Evolutionary conservation across 2,329 filamentous ascomycete genomes (phyloP), one percentile per base, ranked within the genome.

Genomic region (Podosphaera xanthii): DNA sequence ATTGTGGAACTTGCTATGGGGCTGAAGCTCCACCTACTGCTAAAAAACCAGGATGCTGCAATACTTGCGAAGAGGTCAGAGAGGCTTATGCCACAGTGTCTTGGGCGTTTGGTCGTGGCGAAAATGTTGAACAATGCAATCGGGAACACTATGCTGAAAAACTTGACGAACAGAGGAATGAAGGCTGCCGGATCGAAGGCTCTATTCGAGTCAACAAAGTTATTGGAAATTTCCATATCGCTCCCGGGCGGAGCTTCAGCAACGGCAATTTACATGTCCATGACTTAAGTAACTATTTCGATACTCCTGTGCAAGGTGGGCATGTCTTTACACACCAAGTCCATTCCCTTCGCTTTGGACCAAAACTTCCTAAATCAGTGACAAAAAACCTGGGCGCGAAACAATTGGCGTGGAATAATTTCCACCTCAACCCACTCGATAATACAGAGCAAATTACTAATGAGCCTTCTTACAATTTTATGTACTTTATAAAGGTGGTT

Each of bases 401-500:
- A 67, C 70, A 71, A 8, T 75, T 73, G 68, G 77, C 75, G 61
- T 95, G 87, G 87, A 88, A 86, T 9, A 90, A 88, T 71, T 87
- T 95, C 72, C 89, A 97, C 71, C 72, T 87, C 65, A 96, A 97
- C 72, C 92, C 92, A 3, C 80, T 98, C 3, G 94, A 98, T 68
- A 77, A 79, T 58, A 86, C 84, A 2, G 74, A 78, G 63, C 89
- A 97, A 75, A 73, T 77, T 58, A 94, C 88, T 1, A 75, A 79
- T 42, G 89, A 96, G 67, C 80, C 87, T 65, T 86, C 86, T 63
- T 96, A 79, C 77, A 98, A 96, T 75, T 98, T 84, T 72, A 95
- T 97, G 88, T 98, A 98, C 76, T 98, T 98, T 72, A 78, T 98
- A 72, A 98, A 98, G 77, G 92, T 98, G 60, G 92, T 98, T 38